These are phyloP conservation scores for Metschnikowia borealis DNA, from an alignment of 805 yeast species.

Conservation along the genomic window DNA sequence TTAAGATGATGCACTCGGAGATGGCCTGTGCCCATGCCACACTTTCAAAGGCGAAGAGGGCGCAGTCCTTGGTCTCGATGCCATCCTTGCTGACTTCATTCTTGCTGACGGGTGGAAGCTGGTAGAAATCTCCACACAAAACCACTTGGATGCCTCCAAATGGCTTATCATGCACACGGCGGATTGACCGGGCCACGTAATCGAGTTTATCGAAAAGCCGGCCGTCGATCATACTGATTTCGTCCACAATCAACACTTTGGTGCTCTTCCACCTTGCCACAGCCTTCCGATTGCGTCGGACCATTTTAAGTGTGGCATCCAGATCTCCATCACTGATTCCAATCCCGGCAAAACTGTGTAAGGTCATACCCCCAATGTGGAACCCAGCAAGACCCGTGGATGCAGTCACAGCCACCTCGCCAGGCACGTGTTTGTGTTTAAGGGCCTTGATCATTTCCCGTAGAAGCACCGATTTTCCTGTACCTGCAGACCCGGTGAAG, in stretches of 20 bases:
- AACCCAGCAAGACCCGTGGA: conserved; percentile 96
- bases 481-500: conserved; percentile 84
- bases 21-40: conserved; percentile 64
- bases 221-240: conserved; percentile 92
- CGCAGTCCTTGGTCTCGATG: conserved; percentile 16
- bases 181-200: conserved; percentile 54
- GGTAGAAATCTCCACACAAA: conserved; percentile 93
- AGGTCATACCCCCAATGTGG: conserved; percentile 85
- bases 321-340: conserved; percentile 67
- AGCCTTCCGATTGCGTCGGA: conserved; percentile 44
- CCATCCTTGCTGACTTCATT: conserved; percentile 24
- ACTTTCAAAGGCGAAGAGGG: conserved; percentile 71
- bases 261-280: conserved; percentile 60
- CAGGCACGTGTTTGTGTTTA: conserved; percentile 33
- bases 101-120: conserved; percentile 81
- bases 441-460: conserved; percentile 52
- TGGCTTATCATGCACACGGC: conserved; percentile 51
- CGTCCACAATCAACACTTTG: conserved; percentile 80
- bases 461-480: conserved; percentile 75
- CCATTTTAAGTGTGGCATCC: conserved; percentile 42
- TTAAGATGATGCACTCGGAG: conserved; percentile 61
- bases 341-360: conserved; percentile 81
- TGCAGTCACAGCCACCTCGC: conserved; percentile 80
- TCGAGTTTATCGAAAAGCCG: conserved; percentile 71
- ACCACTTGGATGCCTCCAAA: conserved; percentile 94